Evolutionary conservation across 768 basidiomycete genomes (phyloP), one percentile per base, ranked within the genome.

Genomic region (Scleroderma bovista): DNA sequence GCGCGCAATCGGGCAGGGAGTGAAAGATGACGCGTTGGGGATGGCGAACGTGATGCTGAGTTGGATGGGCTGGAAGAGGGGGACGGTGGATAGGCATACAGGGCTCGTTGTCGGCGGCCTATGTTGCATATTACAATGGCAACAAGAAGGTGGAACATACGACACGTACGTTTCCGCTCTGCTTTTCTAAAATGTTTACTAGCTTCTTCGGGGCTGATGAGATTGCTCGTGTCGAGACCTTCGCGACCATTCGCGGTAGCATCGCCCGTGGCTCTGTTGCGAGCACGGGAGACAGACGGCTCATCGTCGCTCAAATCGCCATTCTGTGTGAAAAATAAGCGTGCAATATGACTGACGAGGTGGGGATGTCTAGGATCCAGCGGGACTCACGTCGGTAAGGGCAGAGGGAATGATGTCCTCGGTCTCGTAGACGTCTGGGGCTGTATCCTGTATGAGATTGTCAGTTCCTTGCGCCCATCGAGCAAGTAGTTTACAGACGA

Each of bases 371-470:
- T 2, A 13, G 50, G 26, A 24, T 49, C 7, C 26, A 15, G 26
- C 19, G 22, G 39, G 16, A 69, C 78, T 51, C 63, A 85, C 86
- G 54, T 75, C 74, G 19, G 69, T 67, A 44, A 77, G 73, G 24
- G 76, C 63, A 15, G 75, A 65, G 13, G 77, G 83, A 60, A 83
- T 76, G 15, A 80, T 73, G 57, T 95, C 93, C 41, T 89, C 86
- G 0, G 93, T 95, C 64, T 95, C 93, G 62, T 95, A 95, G 39
- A 95, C 80, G 65, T 95, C 93, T 36, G 80, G 91, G 2, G 89
- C 91, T 12, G 88, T 89, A 69, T 93, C 92, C 92, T 95, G 60
- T 38, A 47, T 10, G 49, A 40, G 40, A 9, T 38, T 32, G 47
- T 59, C 51, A 51, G 48, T 33, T 11, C 48, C 17, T 16, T 15